A percentile compares a stretch with the other conserved stretches of the same genome.
phyloP scores from a whole-genome alignment of 805 yeast genomes.

The Pichia nakasei region DNA sequence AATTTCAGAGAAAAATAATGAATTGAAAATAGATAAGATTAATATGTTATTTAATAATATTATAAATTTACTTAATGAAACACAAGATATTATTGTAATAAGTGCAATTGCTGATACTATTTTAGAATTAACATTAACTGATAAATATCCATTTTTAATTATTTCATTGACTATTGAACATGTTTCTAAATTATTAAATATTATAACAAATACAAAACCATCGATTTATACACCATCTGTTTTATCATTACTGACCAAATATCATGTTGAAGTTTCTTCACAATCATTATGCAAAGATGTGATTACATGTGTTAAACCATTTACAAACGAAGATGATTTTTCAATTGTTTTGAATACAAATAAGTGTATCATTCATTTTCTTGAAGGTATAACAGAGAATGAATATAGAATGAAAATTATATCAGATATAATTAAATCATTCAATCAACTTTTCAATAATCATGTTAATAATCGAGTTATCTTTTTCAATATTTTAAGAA shows the following conservation, averaged over 20 bases:
- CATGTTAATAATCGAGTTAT: background rate
- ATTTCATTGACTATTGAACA: background rate
- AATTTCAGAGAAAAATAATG: background rate
- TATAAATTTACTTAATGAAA: background rate
- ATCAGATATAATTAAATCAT: background rate
- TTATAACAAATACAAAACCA: slow-evolving; percentile 17
- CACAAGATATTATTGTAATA: background rate
- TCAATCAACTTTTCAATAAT: background rate
- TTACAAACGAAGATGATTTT: background rate
- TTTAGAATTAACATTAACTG: background rate
- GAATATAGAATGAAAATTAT: background rate
- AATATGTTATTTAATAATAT: slow-evolving; percentile 1
- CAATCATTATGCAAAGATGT: background rate
- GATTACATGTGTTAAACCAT: slow-evolving; percentile 3
- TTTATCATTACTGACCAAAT: slow-evolving; percentile 19
- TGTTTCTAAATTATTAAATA: background rate
- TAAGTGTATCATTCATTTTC: slow-evolving; percentile 3
- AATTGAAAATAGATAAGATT: slow-evolving; percentile 1
- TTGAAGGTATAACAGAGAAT: background rate
- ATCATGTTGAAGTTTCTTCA: background rate
- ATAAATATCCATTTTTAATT: background rate
- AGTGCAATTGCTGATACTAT: background rate
- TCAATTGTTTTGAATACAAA: slow-evolving; percentile 3
- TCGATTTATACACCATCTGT: slow-evolving; percentile 44
- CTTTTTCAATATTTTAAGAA: slow-evolving; percentile 6